Evolutionary conservation across 352 stramenopile genomes (phyloP).

Genomic region (Poterioochromonas sp.): DNA sequence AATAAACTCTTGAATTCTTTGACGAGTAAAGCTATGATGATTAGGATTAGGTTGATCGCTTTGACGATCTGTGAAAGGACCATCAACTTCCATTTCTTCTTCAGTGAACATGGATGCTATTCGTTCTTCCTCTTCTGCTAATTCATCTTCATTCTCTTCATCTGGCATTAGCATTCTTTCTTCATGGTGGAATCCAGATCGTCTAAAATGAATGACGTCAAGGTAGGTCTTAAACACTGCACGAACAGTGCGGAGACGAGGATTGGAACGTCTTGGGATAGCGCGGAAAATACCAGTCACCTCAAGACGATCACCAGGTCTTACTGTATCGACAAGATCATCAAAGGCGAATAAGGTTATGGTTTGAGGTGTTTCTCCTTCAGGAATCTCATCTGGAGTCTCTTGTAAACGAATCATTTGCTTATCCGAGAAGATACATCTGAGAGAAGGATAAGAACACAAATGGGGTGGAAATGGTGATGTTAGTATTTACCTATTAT

Average conservation of each 20-base stretch:
- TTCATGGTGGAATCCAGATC: conserved; percentile 51
- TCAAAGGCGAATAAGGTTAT: conserved; percentile 96
- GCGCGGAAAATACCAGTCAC: conserved; percentile 95
- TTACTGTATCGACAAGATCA: conserved; percentile 90
- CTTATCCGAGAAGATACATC: conserved; percentile 93
- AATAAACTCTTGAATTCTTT: conserved; percentile 35
- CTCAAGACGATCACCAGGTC: conserved; percentile 59
- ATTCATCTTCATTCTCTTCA: neutral
- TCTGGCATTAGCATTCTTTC: neutral
- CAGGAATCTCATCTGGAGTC: conserved; percentile 91
- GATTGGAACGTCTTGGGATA: conserved; percentile 82
- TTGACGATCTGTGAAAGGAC: conserved; percentile 24
- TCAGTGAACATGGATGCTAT: neutral
- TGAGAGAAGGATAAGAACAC: neutral
- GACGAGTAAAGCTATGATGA: neutral
- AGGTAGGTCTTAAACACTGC: conserved; percentile 97
- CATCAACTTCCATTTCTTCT: neutral
- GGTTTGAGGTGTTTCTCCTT: conserved; percentile 50
- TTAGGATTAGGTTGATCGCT: neutral
- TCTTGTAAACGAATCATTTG: conserved; percentile 90
- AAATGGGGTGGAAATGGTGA: neutral
- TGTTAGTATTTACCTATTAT: conserved; percentile 66
- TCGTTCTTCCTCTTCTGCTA: neutral
- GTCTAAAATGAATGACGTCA: conserved; percentile 93
- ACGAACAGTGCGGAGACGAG: conserved; percentile 82